Evolutionary conservation across 257 asterid genomes (phyloP).

Genomic region (Rehmannia glutinosa): DNA sequence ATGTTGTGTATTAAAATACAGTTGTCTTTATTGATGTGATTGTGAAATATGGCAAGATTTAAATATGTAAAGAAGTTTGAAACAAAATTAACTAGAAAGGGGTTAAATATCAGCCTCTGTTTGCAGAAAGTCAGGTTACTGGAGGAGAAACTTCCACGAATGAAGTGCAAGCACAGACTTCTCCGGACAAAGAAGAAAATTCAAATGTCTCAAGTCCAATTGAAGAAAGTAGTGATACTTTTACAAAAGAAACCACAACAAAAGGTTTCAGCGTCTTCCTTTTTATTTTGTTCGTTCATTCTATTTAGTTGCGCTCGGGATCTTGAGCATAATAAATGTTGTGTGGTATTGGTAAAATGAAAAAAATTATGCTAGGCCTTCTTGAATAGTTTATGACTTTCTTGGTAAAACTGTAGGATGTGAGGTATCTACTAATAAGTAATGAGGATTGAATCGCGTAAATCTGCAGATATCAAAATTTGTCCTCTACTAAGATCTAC

Average conservation of each 20-base stretch:
- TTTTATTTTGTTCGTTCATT: neutral
- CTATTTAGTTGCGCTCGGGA: neutral
- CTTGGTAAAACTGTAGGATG: neutral
- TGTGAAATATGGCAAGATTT: neutral
- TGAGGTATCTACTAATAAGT: too few relatives aligned
- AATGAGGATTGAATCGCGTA: too few relatives aligned
- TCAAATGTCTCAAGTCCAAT: slow-evolving; percentile 23
- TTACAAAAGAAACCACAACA: slow-evolving; percentile 26
- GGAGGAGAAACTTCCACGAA: slow-evolving; percentile 21
- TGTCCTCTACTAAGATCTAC: neutral
- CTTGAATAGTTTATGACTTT: neutral
- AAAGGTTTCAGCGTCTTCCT: slow-evolving; percentile 31
- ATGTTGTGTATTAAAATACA: neutral
- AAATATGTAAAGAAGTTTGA: too few relatives aligned
- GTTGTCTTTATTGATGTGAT: too few relatives aligned
- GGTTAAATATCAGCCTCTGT: neutral
- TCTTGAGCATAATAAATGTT: neutral
- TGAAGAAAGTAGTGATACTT: slow-evolving; percentile 29
- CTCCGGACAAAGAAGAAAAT: slow-evolving; percentile 13
- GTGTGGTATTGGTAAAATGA: neutral
- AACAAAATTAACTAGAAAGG: too few relatives aligned
- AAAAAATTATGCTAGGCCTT: neutral
- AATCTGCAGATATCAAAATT: neutral
- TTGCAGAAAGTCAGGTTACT: slow-evolving; percentile 30
- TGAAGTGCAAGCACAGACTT: slow-evolving; percentile 17